phyloP scores from a whole-genome alignment of 2,329 filamentous ascomycete genomes.

The Trichoderma atroviride region DNA sequence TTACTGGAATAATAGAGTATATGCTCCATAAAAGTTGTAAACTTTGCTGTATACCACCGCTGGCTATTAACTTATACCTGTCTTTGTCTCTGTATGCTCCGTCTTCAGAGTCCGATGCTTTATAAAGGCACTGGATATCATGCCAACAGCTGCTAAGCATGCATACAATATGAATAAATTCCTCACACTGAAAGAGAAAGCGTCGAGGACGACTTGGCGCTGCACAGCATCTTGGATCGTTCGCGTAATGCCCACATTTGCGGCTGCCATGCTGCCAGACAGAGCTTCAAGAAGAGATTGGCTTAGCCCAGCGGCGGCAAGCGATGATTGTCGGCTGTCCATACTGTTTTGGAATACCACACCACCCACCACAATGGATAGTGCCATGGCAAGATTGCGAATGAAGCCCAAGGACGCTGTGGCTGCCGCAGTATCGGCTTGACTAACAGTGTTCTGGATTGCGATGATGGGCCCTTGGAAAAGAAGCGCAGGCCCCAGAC shows the following conservation, averaged over 20 bases:
- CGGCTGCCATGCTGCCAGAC: neutral
- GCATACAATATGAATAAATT: neutral
- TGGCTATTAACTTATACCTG: neutral
- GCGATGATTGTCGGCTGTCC: constrained; percentile 1
- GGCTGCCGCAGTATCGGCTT: constrained; percentile 60
- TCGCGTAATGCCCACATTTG: neutral
- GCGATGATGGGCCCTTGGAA: neutral
- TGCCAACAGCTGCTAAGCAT: neutral
- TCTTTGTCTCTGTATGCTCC: neutral
- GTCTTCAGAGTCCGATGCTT: neutral
- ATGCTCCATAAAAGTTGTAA: neutral
- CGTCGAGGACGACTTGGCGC: neutral
- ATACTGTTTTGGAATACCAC: constrained; percentile 68
- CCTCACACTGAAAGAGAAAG: neutral
- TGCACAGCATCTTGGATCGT: neutral
- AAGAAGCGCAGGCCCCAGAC: neutral
- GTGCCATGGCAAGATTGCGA: constrained; percentile 63
- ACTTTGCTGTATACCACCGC: neutral
- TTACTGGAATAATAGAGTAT: neutral
- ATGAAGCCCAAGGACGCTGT: constrained; percentile 64
- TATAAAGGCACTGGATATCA: neutral
- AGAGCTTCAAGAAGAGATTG: neutral
- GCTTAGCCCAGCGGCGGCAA: neutral
- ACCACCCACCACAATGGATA: constrained; percentile 68
- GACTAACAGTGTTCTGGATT: constrained; percentile 55